Evolutionary conservation across 1,284 basidiomycete genomes (phyloP).

Genomic region (Abortiporus biennis): DNA sequence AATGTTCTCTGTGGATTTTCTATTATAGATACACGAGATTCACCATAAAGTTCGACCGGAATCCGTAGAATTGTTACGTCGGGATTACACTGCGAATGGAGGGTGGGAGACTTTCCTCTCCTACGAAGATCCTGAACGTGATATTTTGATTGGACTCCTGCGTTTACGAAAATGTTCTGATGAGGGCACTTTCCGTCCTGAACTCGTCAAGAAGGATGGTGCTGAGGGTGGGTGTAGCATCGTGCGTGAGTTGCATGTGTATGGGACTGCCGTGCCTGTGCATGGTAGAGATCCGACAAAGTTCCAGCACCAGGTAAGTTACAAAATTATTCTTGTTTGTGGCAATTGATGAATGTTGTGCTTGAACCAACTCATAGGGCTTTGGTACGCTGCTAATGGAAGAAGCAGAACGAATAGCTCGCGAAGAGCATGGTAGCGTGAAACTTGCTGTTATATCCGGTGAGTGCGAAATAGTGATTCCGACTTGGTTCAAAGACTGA

Average conservation of each 20-base stretch:
- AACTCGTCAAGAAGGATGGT: slow-evolving; percentile 68
- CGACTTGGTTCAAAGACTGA: background rate
- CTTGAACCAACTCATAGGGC: slow-evolving; percentile 45
- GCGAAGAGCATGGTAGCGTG: slow-evolving; percentile 92
- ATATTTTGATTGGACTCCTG: slow-evolving; percentile 93
- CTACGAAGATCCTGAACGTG: slow-evolving; percentile 96
- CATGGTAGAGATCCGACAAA: slow-evolving; percentile 97
- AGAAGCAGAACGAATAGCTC: slow-evolving; percentile 97
- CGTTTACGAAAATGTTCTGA: slow-evolving; percentile 93
- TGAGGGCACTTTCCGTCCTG: slow-evolving; percentile 94
- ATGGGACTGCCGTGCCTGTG: slow-evolving; percentile 96
- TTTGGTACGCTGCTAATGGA: slow-evolving; percentile 99
- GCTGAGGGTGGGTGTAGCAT: slow-evolving; percentile 86
- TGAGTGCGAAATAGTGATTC: slow-evolving; percentile 22
- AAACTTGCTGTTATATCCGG: slow-evolving; percentile 97
- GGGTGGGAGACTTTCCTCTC: slow-evolving; percentile 99
- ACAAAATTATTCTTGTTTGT: background rate
- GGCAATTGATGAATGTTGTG: background rate
- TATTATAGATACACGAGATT: slow-evolving; percentile 93
- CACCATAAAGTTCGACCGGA: slow-evolving; percentile 97
- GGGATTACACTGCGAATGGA: slow-evolving; percentile 96
- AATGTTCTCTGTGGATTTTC: slow-evolving; percentile 5
- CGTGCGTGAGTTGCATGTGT: slow-evolving; percentile 97
- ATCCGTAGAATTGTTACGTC: slow-evolving; percentile 92
- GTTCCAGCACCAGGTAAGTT: slow-evolving; percentile 85